Conservation (phyloP, 768 basidiomycete genomes). For the Suillus ampliporus region DNA sequence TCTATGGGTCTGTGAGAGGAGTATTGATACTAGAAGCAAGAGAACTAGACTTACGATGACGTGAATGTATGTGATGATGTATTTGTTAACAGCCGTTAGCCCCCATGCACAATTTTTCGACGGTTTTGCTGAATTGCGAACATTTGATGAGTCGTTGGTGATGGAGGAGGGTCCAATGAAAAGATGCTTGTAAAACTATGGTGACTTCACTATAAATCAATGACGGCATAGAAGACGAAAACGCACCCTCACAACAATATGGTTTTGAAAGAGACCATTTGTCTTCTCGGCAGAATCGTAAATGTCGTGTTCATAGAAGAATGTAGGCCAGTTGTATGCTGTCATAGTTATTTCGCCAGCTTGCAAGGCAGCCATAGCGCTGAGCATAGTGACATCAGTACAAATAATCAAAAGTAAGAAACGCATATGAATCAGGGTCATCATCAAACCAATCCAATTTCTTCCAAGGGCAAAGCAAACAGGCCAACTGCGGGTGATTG, state of each 20-base stretch:
- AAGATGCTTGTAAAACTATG: conserved; percentile 9
- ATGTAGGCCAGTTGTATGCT: conserved; percentile 9
- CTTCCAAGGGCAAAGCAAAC: conserved; percentile 5
- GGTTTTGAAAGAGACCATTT: conserved; percentile 5
- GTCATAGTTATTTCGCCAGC: conserved; percentile 1
- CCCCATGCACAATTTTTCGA: conserved; percentile 8
- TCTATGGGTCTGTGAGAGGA: too few species aligned
- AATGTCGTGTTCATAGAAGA: neutral
- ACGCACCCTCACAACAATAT: neutral
- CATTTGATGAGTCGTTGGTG: neutral
- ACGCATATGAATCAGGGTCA: conserved; percentile 1
- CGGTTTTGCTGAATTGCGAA: conserved; percentile 1
- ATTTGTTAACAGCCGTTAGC: neutral
- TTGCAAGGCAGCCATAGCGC: conserved; percentile 6
- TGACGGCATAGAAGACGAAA: neutral
- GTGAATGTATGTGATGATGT: conserved; percentile 11
- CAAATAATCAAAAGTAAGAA: neutral
- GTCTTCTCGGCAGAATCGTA: neutral
- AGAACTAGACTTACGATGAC: neutral
- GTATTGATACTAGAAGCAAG: too few species aligned
- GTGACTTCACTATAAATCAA: neutral
- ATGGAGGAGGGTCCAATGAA: conserved; percentile 7
- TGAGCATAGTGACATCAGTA: neutral
- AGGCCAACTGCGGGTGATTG: conserved; percentile 5
- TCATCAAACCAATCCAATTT: conserved; percentile 6